Evolutionary conservation across 495 filamentous ascomycete genomes (phyloP).

Genomic region (Aspergillus indologenus): DNA sequence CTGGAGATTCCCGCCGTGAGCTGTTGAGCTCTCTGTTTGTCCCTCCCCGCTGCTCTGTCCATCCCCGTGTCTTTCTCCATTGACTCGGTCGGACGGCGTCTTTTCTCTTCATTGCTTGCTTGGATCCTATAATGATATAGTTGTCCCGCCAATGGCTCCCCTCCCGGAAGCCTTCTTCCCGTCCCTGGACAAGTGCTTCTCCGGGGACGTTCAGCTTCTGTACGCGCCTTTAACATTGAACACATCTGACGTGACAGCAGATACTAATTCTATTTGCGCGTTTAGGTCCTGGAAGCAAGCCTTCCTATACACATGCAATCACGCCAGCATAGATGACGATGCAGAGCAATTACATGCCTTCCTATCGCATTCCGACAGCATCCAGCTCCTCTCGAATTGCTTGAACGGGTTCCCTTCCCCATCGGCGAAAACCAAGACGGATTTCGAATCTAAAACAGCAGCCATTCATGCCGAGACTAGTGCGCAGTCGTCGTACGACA

Average conservation of each 20-base stretch:
- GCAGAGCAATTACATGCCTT: slow-evolving; percentile 55
- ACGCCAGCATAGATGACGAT: slow-evolving; percentile 45
- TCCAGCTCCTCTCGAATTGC: slow-evolving; percentile 62
- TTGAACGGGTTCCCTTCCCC: slow-evolving; percentile 59
- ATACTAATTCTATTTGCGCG: slow-evolving; percentile 18
- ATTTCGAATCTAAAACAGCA: slow-evolving; percentile 84
- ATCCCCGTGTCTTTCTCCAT: slow-evolving; percentile 12
- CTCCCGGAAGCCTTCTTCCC: slow-evolving; percentile 58
- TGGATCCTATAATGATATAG: slow-evolving; percentile 51
- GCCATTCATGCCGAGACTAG: slow-evolving; percentile 82
- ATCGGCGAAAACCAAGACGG: slow-evolving; percentile 58
- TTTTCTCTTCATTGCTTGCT: slow-evolving; percentile 10
- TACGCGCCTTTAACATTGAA: slow-evolving; percentile 32
- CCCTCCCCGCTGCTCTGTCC: neutral
- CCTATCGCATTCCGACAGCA: slow-evolving; percentile 62
- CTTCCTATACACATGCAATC: slow-evolving; percentile 61
- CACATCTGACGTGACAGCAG: neutral
- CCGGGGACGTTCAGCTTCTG: slow-evolving; percentile 57
- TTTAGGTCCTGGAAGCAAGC: slow-evolving; percentile 73
- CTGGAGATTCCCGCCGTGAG: slow-evolving; percentile 13
- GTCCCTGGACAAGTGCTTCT: slow-evolving; percentile 61
- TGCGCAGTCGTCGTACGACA: slow-evolving; percentile 62
- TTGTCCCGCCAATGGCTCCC: slow-evolving; percentile 67
- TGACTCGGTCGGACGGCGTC: slow-evolving; percentile 9
- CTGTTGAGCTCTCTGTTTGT: slow-evolving; percentile 11